Percentiles rank a stretch among this genome's conserved stretches.
phyloP scores from a whole-genome alignment of 352 stramenopile genomes.

The Thalassiosira exigua region DNA sequence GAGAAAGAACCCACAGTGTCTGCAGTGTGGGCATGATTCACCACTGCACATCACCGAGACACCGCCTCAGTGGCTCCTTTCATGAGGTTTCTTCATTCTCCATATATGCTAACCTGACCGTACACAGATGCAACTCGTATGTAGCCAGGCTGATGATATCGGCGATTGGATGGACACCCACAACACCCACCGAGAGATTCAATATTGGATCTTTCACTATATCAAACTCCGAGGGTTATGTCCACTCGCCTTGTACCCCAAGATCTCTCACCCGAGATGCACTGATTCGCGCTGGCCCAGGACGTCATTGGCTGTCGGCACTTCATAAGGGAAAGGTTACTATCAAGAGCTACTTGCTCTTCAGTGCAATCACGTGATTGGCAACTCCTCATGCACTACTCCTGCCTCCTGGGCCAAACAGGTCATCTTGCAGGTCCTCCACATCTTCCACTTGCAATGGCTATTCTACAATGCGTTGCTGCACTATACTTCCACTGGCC shows the following conservation, averaged over 20 bases:
- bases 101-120: not conserved
- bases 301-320: not conserved
- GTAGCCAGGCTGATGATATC: not conserved
- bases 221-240: not conserved
- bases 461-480: slow-evolving; percentile 8
- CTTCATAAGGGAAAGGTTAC: too few species aligned
- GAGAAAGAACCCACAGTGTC: not conserved
- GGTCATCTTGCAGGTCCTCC: slow-evolving; percentile 12
- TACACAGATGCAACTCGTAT: not conserved
- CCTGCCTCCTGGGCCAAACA: slow-evolving; percentile 3
- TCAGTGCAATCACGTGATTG: not conserved
- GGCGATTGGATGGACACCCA: not conserved
- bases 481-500: slow-evolving; percentile 4
- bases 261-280: not conserved
- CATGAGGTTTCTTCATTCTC: not conserved
- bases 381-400: not conserved
- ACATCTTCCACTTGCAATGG: slow-evolving; percentile 33
- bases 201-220: slow-evolving; percentile 9
- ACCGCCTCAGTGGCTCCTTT: not conserved
- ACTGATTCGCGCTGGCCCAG: not conserved
- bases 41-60: not conserved
- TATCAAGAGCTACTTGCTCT: not conserved
- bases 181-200: slow-evolving; percentile 1
- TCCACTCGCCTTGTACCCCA: not conserved
- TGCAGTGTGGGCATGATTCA: slow-evolving; percentile 16